Percentiles rank a stretch among this genome's conserved stretches.
phyloP scores from a whole-genome alignment of 2,329 filamentous ascomycete genomes.

The Epichloe bromicola region DNA sequence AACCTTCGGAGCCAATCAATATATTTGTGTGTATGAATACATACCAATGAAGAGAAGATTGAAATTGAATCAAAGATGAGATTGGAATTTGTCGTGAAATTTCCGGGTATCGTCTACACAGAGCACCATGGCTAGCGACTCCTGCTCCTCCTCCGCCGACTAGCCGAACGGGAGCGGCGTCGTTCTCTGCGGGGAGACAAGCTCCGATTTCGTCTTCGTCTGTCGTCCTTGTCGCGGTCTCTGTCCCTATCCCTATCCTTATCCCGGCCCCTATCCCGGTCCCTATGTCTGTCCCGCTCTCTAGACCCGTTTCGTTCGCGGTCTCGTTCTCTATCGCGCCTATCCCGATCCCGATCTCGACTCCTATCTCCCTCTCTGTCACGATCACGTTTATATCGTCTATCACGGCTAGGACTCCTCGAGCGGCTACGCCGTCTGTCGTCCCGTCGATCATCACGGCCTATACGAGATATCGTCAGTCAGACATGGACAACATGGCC shows the following conservation, averaged over 20 bases:
- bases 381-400: conserved; percentile 17
- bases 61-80: no score
- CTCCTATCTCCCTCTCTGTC: conserved; percentile 23
- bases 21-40: no score
- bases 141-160: conserved; percentile 26
- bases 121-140: background rate
- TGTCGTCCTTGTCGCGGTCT: conserved; percentile 15
- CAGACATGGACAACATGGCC: no score
- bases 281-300: conserved; percentile 30
- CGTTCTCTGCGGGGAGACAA: conserved; percentile 23
- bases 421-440: conserved; percentile 25
- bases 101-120: no score
- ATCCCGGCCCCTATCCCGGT: conserved; percentile 27
- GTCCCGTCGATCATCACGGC: conserved; percentile 19
- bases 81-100: no score
- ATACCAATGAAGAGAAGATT: no score
- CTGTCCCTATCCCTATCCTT: conserved; percentile 5
- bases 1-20: no score
- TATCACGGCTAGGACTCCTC: conserved; percentile 16
- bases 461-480: background rate
- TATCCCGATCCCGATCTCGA: conserved; percentile 19
- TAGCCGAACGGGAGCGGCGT: conserved; percentile 26
- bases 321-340: conserved; percentile 18
- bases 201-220: conserved; percentile 19
- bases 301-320: conserved; percentile 21